These are phyloP conservation scores for Carallia pectinifolia DNA, from an alignment of 345 rosid genomes.

Conservation along the genomic window DNA sequence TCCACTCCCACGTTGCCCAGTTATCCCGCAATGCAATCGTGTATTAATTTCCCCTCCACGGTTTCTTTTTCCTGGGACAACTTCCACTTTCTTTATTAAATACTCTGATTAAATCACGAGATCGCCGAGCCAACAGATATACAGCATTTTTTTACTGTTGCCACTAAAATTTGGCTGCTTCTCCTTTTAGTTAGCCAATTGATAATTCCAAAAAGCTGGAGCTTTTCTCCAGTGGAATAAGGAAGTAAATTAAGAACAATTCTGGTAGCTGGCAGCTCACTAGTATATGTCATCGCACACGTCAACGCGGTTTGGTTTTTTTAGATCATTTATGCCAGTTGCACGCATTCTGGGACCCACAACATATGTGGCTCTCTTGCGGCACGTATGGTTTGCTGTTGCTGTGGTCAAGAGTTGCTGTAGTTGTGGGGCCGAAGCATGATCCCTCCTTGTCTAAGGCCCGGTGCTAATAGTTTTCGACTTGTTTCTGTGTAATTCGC, in stretches of 20 bases:
- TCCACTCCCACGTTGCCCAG: slow-evolving; percentile 9
- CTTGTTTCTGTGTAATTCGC: not conserved
- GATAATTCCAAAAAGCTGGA: not conserved
- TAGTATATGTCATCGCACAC: slow-evolving; percentile 8
- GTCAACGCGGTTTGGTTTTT: slow-evolving; percentile 21
- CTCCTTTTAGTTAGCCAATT: not conserved
- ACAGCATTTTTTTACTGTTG: too few species aligned
- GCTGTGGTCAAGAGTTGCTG: too few species aligned
- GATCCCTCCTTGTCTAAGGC: too few species aligned
- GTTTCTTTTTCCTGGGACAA: slow-evolving; percentile 2
- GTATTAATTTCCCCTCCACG: slow-evolving; percentile 22
- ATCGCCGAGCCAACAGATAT: too few species aligned
- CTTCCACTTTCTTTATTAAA: too few species aligned
- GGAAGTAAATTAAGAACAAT: not conserved
- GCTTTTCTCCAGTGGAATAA: slow-evolving; percentile 1
- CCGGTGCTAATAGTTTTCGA: too few species aligned
- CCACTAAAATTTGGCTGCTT: too few species aligned
- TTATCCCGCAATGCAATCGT: slow-evolving; percentile 19
- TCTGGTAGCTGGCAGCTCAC: slow-evolving; percentile 15
- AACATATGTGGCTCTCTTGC: too few species aligned
- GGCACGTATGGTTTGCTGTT: too few species aligned
- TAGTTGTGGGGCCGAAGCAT: too few species aligned
- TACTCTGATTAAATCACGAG: too few species aligned
- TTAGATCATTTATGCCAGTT: not conserved
- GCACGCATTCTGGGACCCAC: too few species aligned